These are phyloP conservation scores for Akanthomyces dipterigenus DNA, from an alignment of 2,329 filamentous ascomycete species.

Conservation along the genomic window DNA sequence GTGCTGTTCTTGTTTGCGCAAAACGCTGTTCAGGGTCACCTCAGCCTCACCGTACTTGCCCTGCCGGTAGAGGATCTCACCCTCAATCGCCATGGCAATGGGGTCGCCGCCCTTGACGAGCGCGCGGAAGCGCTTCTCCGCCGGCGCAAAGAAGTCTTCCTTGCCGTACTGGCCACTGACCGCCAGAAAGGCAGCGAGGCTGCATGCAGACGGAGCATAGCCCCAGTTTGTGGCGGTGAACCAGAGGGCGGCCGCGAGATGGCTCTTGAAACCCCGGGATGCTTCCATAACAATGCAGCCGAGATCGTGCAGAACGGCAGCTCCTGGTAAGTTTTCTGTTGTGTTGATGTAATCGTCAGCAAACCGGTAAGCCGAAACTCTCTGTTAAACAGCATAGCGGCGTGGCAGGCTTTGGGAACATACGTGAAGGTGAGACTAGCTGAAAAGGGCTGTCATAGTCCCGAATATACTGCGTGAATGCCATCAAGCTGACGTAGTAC, in stretches of 20 bases:
- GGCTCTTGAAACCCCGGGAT: constrained; percentile 7
- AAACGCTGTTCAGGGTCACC: neutral
- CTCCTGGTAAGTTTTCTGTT: neutral
- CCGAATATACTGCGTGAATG: neutral
- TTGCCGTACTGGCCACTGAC: constrained; percentile 17
- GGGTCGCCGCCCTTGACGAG: constrained; percentile 27
- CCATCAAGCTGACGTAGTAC: neutral
- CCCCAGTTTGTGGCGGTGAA: constrained; percentile 25
- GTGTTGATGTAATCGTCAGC: neutral
- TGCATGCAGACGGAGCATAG: constrained; percentile 25
- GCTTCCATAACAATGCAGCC: constrained; percentile 23
- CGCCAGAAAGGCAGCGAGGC: constrained; percentile 19
- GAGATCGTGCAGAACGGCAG: constrained; percentile 20
- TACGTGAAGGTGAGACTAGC: neutral
- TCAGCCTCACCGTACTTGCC: constrained; percentile 20
- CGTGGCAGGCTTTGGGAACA: neutral
- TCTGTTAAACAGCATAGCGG: too few relatives aligned
- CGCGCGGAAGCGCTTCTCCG: constrained; percentile 24
- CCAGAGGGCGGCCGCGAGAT: constrained; percentile 23
- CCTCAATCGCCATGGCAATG: constrained; percentile 30
- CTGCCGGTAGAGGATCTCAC: constrained; percentile 20
- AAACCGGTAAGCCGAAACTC: neutral
- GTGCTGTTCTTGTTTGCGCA: neutral
- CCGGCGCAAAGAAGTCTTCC: constrained; percentile 13
- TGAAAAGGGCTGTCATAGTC: neutral